Evolutionary conservation across 345 rosid genomes (phyloP).

Genomic region (Stellera chamaejasme): DNA sequence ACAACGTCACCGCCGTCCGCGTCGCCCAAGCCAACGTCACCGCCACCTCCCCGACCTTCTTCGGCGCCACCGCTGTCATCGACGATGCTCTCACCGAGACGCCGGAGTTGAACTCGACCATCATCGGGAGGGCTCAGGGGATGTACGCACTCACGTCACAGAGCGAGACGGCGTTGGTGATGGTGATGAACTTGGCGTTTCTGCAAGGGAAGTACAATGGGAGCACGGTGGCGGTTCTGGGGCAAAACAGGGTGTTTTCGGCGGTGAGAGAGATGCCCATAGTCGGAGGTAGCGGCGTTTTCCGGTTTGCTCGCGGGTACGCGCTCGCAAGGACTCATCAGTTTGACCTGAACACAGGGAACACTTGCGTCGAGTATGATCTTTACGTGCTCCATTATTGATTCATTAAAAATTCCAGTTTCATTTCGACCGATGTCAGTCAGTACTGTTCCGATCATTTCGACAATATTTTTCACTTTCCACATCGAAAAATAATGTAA

Average conservation of each 20-base stretch:
- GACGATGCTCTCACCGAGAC: slow-evolving; percentile 20
- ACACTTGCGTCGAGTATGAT: slow-evolving; percentile 23
- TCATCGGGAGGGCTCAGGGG: slow-evolving; percentile 25
- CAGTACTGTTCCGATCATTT: too few relatives aligned
- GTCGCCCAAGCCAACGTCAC: slow-evolving; percentile 19
- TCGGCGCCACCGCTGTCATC: slow-evolving; percentile 13
- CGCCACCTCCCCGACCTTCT: slow-evolving; percentile 9
- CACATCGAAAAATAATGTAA: too few relatives aligned
- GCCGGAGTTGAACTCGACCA: slow-evolving; percentile 14
- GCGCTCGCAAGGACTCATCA: slow-evolving; percentile 20
- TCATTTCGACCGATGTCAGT: not conserved
- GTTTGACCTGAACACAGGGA: slow-evolving; percentile 12
- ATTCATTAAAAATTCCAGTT: not conserved
- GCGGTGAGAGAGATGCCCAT: slow-evolving; percentile 21
- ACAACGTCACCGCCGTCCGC: slow-evolving; percentile 15
- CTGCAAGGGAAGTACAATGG: slow-evolving; percentile 27
- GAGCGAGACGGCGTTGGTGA: slow-evolving; percentile 8
- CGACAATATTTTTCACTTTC: too few relatives aligned
- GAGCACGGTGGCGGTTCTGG: slow-evolving; percentile 19
- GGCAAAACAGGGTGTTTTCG: slow-evolving; percentile 14
- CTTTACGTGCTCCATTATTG: slow-evolving; percentile 21
- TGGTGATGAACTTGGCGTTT: slow-evolving; percentile 27
- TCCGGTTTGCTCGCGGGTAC: slow-evolving; percentile 27
- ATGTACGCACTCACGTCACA: slow-evolving; percentile 15
- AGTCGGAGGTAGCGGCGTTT: slow-evolving; percentile 22